Base-by-base conservation (phyloP, 2,329 filamentous ascomycete genomes). In the Ophiostoma angusticollis region DNA sequence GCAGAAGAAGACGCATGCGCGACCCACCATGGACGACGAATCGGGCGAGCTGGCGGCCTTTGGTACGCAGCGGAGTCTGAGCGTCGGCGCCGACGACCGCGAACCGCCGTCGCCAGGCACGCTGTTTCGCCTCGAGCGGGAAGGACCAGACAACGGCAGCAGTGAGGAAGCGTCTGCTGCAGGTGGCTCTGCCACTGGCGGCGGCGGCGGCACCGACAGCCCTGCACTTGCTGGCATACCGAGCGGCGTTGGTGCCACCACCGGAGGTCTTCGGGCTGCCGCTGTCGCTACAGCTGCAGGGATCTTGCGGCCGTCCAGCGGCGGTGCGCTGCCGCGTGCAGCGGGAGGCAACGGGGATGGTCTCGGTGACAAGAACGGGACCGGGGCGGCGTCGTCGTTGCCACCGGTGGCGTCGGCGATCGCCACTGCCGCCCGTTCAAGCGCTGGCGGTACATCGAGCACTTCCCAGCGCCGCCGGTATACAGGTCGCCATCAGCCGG, bases 81-180 rank as follows among this genome's bases (percentile, higher is more conserved):
- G 79, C 46, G 58, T 83, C 0, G 79, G 78, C 5, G 69, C 72
- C 0, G 74, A 77, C 45, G 76, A 78, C 35, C 67, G 76, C 17
- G 72, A 78, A 31, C 68, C 74, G 2, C 72, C 77, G 6, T 79
- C 73, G 13, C 59, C 80, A n/a, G 80, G 78, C 49, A 69, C 71
- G 13, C 56, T 84, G 3, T 63, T 79, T 13, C 68, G 68, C 3
- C 64, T 59, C 24, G 61, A 63, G 39, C 55, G 52, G 16, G 58
- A 60, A 24, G 55, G 54, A 9, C 55, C 58, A 14, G 52, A 45
- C 42, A 53, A 45, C 28, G 49, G 53, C 9, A 41, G 16, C 28
- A 22, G 19, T 12, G 35, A n/a, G n/a, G n/a, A n/a, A n/a, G 21
- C 31, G 28, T 17, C 13, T 27, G 16, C 13, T 8, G 16, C n/a